Percentiles rank a stretch among this genome's conserved stretches.
These are phyloP conservation scores for Quercus lobata DNA, from an alignment of 331 rosid species.

Conservation along the genomic window DNA sequence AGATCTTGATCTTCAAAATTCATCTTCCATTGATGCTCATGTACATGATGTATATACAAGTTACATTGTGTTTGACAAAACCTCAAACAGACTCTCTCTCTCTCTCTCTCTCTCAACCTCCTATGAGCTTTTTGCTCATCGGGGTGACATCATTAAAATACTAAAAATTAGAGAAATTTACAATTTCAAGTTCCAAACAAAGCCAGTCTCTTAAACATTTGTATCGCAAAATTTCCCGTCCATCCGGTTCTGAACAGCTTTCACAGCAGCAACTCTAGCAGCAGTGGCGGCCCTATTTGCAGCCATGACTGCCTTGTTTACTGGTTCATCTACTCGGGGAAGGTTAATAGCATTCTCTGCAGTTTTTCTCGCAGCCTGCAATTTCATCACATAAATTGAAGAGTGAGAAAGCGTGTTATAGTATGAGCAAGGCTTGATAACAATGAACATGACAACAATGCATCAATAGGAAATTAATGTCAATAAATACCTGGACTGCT, in stretches of 20 bases:
- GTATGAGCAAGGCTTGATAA: not conserved
- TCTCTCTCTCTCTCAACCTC: slow-evolving; percentile 64
- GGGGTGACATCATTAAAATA: slow-evolving; percentile 68
- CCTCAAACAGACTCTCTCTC: slow-evolving; percentile 37
- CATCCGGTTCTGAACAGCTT: slow-evolving; percentile 93
- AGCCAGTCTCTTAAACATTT: slow-evolving; percentile 34
- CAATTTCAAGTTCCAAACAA: slow-evolving; percentile 40
- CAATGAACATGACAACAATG: not conserved
- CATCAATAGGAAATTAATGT: not conserved
- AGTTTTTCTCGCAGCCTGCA: slow-evolving; percentile 80
- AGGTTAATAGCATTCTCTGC: slow-evolving; percentile 73
- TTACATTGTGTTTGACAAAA: slow-evolving; percentile 55
- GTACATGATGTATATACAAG: slow-evolving; percentile 63
- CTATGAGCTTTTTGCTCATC: slow-evolving; percentile 60
- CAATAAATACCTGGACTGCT: slow-evolving; percentile 64
- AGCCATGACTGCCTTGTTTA: slow-evolving; percentile 79
- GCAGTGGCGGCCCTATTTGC: slow-evolving; percentile 92
- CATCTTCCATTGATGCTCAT: slow-evolving; percentile 65
- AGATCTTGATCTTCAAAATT: slow-evolving; percentile 19
- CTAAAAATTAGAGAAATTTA: slow-evolving; percentile 58
- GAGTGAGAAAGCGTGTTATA: not conserved
- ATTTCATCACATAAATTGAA: not conserved
- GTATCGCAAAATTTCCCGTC: slow-evolving; percentile 88
- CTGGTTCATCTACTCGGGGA: slow-evolving; percentile 63
- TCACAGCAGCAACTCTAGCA: slow-evolving; percentile 97